These are phyloP conservation scores for Diospyros kaki DNA, from an alignment of 148 eudicot species.

Conservation along the genomic window DNA sequence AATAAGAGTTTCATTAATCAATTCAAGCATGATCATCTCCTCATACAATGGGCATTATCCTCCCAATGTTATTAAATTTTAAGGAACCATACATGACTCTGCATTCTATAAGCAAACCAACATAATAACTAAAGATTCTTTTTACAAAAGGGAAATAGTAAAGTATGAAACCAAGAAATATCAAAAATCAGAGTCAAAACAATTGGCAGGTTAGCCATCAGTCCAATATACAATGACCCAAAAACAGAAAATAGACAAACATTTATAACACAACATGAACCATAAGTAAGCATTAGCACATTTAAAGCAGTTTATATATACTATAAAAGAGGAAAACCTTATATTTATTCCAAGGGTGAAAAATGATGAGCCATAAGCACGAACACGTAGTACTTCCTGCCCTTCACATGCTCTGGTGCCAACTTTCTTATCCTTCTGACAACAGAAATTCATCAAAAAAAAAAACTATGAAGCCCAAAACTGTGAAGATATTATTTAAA, in stretches of 20 bases:
- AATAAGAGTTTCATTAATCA: too few relatives aligned
- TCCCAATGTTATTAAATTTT: too few relatives aligned
- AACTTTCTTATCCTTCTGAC: constrained; percentile 49
- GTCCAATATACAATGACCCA: not conserved
- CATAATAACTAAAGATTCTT: too few relatives aligned
- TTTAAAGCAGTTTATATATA: not conserved
- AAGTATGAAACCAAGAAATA: not conserved
- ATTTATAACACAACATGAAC: not conserved
- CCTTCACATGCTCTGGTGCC: constrained; percentile 51
- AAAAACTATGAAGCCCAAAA: not conserved
- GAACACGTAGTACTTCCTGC: constrained; percentile 80
- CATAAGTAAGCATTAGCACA: not conserved
- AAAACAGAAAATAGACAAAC: not conserved
- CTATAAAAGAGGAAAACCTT: constrained; percentile 44
- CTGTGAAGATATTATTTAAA: constrained; percentile 3
- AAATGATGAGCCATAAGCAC: constrained; percentile 92
- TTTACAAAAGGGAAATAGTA: too few relatives aligned
- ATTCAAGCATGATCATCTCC: too few relatives aligned
- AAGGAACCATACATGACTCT: too few relatives aligned
- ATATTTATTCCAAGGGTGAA: constrained; percentile 87
- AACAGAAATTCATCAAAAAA: constrained; percentile 19
- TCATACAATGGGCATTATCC: too few relatives aligned
- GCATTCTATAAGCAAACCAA: too few relatives aligned
- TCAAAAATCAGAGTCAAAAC: not conserved
- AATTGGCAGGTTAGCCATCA: not conserved